Base-by-base conservation (phyloP, 192 early-diverging fungal genomes). In the Coemansia sp. region DNA sequence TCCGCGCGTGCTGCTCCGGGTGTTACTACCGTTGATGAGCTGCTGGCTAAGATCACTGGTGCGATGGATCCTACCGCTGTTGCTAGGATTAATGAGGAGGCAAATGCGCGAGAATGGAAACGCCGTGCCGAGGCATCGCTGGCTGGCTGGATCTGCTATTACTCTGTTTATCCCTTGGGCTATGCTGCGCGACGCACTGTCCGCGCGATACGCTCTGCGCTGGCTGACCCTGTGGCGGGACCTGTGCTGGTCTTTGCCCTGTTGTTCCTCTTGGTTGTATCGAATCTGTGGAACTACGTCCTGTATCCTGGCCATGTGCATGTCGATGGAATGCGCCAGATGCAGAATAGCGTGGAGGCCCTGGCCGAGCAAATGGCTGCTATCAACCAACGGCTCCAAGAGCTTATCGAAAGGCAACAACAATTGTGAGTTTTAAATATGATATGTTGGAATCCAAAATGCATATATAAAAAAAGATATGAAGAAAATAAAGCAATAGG, bases 271-370 rank as follows among this genome's bases (percentile, higher is more conserved):
- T 61, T 73, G 22, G 60, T 66, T 0, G 35, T 59, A 22, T 58
- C 70, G 15, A 73, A 75, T 47, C 8, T 65, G 22, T 80, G 72
- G 77, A 10, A n/a, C 68, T 34, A 16, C 53, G 9, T n/a, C 39
- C 39, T 18, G 35, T 20, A 11, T 18, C 43, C 71, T 11, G 30
- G 65, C 37, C 15, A 18, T 16, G 70, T 47, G 68, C 34, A 41
- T 11, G 52, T 34, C 11, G 69, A 70, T 2, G 62, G 64, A 3
- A 55, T 82, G 32, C 56, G 50, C 2, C 64, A 65, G 61, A 45
- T 82, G 65, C 64, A 62, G n/a, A 39, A 13, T 12, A 67, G 68
- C 61, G 49, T 82, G 15, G 80, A 76, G 8, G 39, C 68, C 16
- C 60, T 82, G 58, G 49, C 64, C 0, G 49, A 15, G 39, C 74